phyloP scores from a whole-genome alignment of 192 early-diverging fungal species.

The Chytriomyces sp. region DNA sequence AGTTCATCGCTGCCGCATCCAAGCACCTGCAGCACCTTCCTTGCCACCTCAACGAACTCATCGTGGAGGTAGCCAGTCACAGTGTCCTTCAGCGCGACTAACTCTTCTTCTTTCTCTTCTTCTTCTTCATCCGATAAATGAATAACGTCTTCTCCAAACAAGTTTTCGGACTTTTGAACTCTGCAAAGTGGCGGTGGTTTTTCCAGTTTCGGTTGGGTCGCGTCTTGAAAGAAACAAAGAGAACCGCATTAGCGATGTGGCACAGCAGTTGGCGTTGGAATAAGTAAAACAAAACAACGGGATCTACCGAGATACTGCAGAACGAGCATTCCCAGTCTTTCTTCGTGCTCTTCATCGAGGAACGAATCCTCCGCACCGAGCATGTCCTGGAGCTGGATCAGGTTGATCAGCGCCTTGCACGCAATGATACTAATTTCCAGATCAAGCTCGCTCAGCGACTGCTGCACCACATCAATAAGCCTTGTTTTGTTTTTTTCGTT shows the following conservation, averaged over 20 bases:
- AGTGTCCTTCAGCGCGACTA: background rate
- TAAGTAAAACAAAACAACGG: background rate
- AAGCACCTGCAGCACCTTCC: background rate
- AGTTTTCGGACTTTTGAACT: constrained; percentile 7
- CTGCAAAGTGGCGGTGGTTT: background rate
- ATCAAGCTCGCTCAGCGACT: constrained; percentile 17
- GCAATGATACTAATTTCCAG: constrained; percentile 23
- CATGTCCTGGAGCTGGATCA: constrained; percentile 9
- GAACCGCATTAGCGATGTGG: background rate
- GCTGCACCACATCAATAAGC: constrained; percentile 34
- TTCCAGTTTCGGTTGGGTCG: background rate
- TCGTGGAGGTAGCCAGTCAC: too few species aligned
- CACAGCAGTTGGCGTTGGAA: too few species aligned
- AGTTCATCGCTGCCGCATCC: background rate
- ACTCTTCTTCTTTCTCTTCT: background rate
- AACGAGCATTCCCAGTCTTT: constrained; percentile 7
- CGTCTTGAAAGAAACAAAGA: background rate
- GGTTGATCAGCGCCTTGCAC: constrained; percentile 35
- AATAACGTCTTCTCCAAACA: constrained; percentile 2
- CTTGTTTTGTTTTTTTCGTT: constrained; percentile 5
- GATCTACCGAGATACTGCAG: background rate
- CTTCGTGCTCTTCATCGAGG: constrained; percentile 5
- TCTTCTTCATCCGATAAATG: background rate
- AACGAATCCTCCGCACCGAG: background rate
- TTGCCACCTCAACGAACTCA: background rate